Conservation (phyloP, 176 grass and related monocot species). For the Cenchrus purpureus region DNA sequence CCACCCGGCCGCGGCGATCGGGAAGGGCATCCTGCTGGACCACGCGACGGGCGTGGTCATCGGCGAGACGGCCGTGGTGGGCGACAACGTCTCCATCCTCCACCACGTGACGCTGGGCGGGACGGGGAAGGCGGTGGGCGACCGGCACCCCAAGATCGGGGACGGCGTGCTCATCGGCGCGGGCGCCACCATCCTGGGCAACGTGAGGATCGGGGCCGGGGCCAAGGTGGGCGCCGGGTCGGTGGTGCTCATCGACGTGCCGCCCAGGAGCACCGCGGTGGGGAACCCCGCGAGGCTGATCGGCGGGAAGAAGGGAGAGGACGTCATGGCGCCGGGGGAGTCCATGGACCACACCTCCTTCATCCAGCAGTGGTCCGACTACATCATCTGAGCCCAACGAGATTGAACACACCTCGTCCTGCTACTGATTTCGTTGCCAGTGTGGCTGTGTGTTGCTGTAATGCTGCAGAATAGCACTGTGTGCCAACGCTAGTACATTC, state of each 20-base stretch:
- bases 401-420: not conserved
- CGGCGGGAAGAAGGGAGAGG: conserved; percentile 59
- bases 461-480: too few relatives aligned
- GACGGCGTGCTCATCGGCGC: conserved; percentile 93
- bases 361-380: conserved; percentile 89
- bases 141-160: conserved; percentile 88
- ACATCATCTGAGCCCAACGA: conserved; percentile 56
- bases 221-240: conserved; percentile 91
- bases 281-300: conserved; percentile 88
- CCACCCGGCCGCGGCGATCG: conserved; percentile 81
- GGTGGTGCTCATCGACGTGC: conserved; percentile 87
- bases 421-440: not conserved
- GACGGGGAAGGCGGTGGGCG: conserved; percentile 85
- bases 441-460: not conserved
- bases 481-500: too few relatives aligned
- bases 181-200: conserved; percentile 90
- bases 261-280: conserved; percentile 70
- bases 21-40: conserved; percentile 85
- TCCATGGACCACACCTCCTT: conserved; percentile 99
- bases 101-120: conserved; percentile 97
- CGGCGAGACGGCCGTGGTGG: conserved; percentile 92
- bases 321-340: conserved; percentile 69
- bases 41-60: conserved; percentile 93
- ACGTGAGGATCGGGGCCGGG: conserved; percentile 83
- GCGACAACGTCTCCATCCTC: conserved; percentile 95